Evolutionary conservation across 148 eudicot genomes (phyloP), one percentile per base, ranked within the genome.

Genomic region (Diospyros kaki): DNA sequence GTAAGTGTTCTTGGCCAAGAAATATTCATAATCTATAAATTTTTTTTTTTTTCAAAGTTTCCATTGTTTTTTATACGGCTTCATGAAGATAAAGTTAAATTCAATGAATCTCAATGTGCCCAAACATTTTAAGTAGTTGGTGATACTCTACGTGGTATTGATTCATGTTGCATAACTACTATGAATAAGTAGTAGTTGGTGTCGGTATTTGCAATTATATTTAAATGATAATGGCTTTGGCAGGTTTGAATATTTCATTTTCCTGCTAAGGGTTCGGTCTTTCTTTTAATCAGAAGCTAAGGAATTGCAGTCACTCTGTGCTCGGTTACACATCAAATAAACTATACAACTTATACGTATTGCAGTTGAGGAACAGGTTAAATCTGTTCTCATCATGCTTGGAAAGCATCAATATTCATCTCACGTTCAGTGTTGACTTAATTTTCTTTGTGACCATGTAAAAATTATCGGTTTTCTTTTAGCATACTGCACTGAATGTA

Each of bases 1-100:
- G 99, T 95, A 84, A 86, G 78, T 67, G 58, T n/a, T 69, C 53
- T 66, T 38, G 48, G 39, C 41, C 5, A 58, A 39, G 13, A 45
- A 43, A 13, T 38, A 2, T 8, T 58, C 28, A 28, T 28, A 28
- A 48, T 72, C 38, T 59, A 48, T 6, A 52, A 12, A 44, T 46
- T 50, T 5, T 48, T 28, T 28, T 28, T 28, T 28, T 28, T 28
- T 28, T 0, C 0, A 0, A 3, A 41, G 13, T 66, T 72, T 66
- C 3, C 10, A 61, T 15, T 15, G 4, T 18, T 73, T 46, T 75
- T 59, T 78, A 55, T 65, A 6, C 72, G 61, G 63, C 69, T 74
- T 13, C 7, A 62, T 62, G 9, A 53, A 28, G 28, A 28, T 28
- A 28, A 28, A 28, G 28, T 28, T 28, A 28, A 28, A 28, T 0